Base-by-base conservation (phyloP, 139 green algal genomes). In the Chlorella sp. region DNA sequence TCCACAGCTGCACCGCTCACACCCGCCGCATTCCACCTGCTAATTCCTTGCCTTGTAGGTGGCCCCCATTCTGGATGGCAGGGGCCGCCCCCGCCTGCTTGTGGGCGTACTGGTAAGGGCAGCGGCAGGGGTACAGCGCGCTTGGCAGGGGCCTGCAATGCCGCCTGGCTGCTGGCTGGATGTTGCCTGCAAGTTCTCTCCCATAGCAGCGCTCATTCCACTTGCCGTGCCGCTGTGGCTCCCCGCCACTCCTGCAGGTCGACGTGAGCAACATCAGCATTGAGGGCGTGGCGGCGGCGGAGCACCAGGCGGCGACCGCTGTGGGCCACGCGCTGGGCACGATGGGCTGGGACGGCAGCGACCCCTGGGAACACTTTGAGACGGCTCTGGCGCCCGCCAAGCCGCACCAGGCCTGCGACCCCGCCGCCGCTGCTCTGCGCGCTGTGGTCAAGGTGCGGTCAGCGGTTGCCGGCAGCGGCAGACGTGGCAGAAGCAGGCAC, bases 31-130 rank as follows among this genome's bases (percentile, higher is more conserved):
- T 73, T 20, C 62, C 62, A 5, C 1, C 9, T 51, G 44, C 44
- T 51, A 9, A 6, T 70, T 28, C 26, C 28, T 16, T 70, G n/a
- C 25, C 51, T n/a, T 39, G 65, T 36, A 75, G 69, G 78, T 99
- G 56, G 96, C 96, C 13, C 95, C 97, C 62, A 98, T 99, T 85
- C 25, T 25, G 9, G 70, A 60, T n/a, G 70, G 44, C 16, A 11
- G 95, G 39, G 95, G 94, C 63, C 89, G 85, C 9, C 87, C 95
- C 18, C 90, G 94, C n/a, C 98, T 98, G 92, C 95, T 98, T 76
- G 93, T 99, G n/a, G 96, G 97, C 17, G 96, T 99, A 64, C 95
- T 97, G 87, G 87, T 96, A 41, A 21, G 70, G 5, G 11, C 15
- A 0, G 7, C 28, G 64, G 7, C 28, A 20, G 28, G 28, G n/a